Evolutionary conservation across 345 rosid species (phyloP).

Genomic region (Ceriops zippeliana): DNA sequence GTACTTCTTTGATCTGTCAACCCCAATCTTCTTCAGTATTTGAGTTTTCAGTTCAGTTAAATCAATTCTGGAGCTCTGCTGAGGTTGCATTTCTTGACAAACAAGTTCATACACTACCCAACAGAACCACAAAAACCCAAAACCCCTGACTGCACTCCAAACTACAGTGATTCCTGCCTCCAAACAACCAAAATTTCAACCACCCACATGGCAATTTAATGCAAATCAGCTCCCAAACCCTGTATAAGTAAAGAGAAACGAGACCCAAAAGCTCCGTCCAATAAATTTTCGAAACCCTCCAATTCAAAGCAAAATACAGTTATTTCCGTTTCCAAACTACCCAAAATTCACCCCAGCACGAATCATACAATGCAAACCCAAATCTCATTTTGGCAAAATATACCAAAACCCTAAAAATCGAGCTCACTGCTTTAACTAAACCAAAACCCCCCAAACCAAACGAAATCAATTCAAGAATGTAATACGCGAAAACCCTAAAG

Average conservation of each 20-base stretch:
- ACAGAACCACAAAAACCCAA: conserved; percentile 26
- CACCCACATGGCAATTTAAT: conserved; percentile 23
- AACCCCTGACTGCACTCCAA: conserved; percentile 32
- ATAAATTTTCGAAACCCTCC: conserved; percentile 7
- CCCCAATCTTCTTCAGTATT: conserved; percentile 81
- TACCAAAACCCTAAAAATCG: conserved; percentile 70
- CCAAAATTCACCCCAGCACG: conserved; percentile 24
- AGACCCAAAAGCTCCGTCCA: conserved; percentile 6
- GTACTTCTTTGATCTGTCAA: conserved; percentile 75
- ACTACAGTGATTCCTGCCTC: conserved; percentile 30
- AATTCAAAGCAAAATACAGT: not conserved
- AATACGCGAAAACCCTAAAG: conserved; percentile 55
- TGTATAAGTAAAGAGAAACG: not conserved
- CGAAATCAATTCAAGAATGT: conserved; percentile 26
- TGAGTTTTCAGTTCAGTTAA: conserved; percentile 70
- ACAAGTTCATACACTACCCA: conserved; percentile 43
- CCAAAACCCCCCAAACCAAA: conserved; percentile 25
- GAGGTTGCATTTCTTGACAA: conserved; percentile 71
- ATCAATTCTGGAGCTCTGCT: conserved; percentile 75
- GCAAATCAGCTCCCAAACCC: conserved; percentile 21
- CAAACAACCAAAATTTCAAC: conserved; percentile 28
- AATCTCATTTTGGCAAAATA: conserved; percentile 50
- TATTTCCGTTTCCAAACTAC: conserved; percentile 32
- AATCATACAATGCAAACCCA: conserved; percentile 52
- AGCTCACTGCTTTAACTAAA: conserved; percentile 29